Base-by-base conservation (phyloP, 306 rosid species). In the Nissolia schottii region DNA sequence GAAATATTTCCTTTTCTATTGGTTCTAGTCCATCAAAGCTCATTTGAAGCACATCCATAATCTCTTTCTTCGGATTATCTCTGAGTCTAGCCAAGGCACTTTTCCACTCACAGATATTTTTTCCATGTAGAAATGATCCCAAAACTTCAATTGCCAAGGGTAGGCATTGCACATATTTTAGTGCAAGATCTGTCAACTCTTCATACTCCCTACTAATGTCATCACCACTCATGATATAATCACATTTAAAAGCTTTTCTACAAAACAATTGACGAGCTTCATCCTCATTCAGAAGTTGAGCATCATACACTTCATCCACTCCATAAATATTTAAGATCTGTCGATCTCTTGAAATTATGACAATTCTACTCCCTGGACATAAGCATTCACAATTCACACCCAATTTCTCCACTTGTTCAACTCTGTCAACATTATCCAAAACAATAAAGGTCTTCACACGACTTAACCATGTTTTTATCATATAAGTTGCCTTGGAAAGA, bases 121-220 rank as follows among this genome's bases (percentile, higher is more conserved):
- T 18, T 0, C 9, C 24, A 53, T 3, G 27, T 31, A 74, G 10
- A 51, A 19, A 51, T 2, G 79, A 63, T 2, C 72, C 72, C 40
- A 64, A 25, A n/a, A 74, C 46, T 38, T 51, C 20, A 24, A 74
- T 37, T 53, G 37, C 72, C 1, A 74, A 27, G 3, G 78, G 72
- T 50, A 34, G 79, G 13, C 65, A 64, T 16, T 51, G 32, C 18
- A 34, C 57, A 74, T 74, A 22, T 27, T 31, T 9, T 4, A 64
- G 9, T 29, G 32, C 12, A 12, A 0, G 13, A 25, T 25, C 0
- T 20, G 43, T 38, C 56, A 51, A 37, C 23, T 5, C 5, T 18
- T 24, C 11, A 53, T 10, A 74, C 2, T 6, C 23, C 10, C 8
- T 72, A 48, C 13, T 57, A 22, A 64, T 18, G 31, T 59, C 14